Conservation (phyloP, 1,139 yeast species). For the Debaryomycetaceae sp. region DNA sequence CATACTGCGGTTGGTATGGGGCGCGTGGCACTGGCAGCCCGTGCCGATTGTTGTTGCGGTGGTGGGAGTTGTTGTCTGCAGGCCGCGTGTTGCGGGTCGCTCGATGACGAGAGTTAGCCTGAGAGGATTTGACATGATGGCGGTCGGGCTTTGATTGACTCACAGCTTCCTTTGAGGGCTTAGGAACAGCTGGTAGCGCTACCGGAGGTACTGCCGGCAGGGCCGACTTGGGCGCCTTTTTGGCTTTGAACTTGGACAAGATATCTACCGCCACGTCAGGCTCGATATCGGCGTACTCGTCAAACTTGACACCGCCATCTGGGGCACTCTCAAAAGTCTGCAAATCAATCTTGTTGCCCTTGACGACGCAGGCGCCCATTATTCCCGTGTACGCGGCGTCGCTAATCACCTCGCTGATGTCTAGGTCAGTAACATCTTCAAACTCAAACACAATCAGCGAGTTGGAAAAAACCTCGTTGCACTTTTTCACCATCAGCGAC, state of each 20-base stretch:
- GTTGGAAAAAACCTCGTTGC: constrained; percentile 51
- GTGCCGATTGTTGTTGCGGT: constrained; percentile 11
- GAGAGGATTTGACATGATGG: too few species aligned
- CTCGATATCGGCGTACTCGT: constrained; percentile 71
- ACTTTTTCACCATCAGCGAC: constrained; percentile 50
- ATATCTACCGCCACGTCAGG: constrained; percentile 60
- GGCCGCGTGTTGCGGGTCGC: too few species aligned
- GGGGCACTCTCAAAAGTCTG: constrained; percentile 68
- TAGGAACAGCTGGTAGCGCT: constrained; percentile 6
- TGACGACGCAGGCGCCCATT: constrained; percentile 65
- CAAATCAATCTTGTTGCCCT: constrained; percentile 56
- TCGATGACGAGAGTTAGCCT: too few species aligned
- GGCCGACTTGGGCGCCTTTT: constrained; percentile 15
- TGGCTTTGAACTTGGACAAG: constrained; percentile 25
- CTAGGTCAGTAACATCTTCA: constrained; percentile 44
- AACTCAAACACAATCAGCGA: constrained; percentile 40
- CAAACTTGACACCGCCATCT: constrained; percentile 74
- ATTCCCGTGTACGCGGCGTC: constrained; percentile 83
- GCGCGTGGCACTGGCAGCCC: constrained; percentile 3
- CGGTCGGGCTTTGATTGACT: too few species aligned
- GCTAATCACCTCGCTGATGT: constrained; percentile 53
- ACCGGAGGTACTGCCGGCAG: neutral
- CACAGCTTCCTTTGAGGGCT: too few species aligned
- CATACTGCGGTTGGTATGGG: too few species aligned
- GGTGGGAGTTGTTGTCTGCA: constrained; percentile 22